Evolutionary conservation across 2,329 filamentous ascomycete species (phyloP).

Genomic region (Phyllosticta ampelicida): DNA sequence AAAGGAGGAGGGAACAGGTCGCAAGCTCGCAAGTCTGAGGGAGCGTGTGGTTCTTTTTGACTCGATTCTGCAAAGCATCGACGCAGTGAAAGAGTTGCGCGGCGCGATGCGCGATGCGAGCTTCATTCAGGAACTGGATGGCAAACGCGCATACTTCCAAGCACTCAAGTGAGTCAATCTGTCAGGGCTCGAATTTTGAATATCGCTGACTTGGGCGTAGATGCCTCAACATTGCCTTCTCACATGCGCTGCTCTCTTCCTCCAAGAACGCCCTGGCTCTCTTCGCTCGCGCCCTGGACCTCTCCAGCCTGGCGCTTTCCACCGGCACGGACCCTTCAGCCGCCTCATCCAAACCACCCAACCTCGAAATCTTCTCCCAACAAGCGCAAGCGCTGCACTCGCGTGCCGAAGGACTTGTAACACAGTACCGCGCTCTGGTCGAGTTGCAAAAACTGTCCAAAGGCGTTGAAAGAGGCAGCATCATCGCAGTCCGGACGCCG

Average conservation of each 20-base stretch:
- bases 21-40: conserved; percentile 67
- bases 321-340: conserved; percentile 24
- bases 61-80: conserved; percentile 78
- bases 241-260: conserved; percentile 64
- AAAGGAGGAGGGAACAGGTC: conserved; percentile 58
- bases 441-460: conserved; percentile 49
- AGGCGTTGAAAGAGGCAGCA: conserved; percentile 9
- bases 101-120: conserved; percentile 75
- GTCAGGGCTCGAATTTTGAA: neutral
- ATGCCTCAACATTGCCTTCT: conserved; percentile 74
- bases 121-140: conserved; percentile 68
- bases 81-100: conserved; percentile 78
- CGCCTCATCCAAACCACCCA: conserved; percentile 40
- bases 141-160: conserved; percentile 72
- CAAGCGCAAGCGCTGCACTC: conserved; percentile 49
- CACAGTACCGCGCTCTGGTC: conserved; percentile 75
- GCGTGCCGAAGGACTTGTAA: conserved; percentile 60
- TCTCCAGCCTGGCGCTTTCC: conserved; percentile 44
- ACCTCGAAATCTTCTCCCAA: conserved; percentile 53
- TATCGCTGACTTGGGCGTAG: conserved; percentile 30
- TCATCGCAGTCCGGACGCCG: conserved; percentile 37
- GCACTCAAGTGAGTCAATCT: conserved; percentile 59
- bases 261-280: conserved; percentile 76
- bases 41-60: conserved; percentile 87
- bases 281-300: conserved; percentile 58